These are phyloP conservation scores for Calonectria pseudoreteaudii DNA, from an alignment of 2,329 filamentous ascomycete genomes.

Conservation along the genomic window DNA sequence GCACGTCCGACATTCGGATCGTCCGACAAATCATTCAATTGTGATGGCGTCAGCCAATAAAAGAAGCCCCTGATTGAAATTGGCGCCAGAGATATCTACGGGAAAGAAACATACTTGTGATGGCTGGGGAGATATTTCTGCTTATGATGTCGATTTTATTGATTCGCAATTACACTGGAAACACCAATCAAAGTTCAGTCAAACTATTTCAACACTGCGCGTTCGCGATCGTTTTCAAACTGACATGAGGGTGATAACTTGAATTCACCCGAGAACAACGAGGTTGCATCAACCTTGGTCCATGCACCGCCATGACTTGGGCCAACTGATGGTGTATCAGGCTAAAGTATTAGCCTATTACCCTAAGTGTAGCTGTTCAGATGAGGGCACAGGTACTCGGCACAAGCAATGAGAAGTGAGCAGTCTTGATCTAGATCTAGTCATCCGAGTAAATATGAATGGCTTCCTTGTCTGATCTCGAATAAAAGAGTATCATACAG, in stretches of 20 bases:
- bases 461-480: no score
- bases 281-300: not conserved
- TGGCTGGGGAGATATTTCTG: not conserved
- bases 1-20: not conserved
- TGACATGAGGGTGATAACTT: not conserved
- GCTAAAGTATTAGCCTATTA: not conserved
- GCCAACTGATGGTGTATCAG: not conserved
- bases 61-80: not conserved
- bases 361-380: not conserved
- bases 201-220: not conserved
- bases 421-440: not conserved
- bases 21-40: not conserved
- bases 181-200: not conserved
- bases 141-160: accelerated
- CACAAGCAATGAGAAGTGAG: not conserved
- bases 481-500: not conserved
- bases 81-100: not conserved
- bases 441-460: not conserved
- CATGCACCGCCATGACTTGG: not conserved
- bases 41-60: not conserved
- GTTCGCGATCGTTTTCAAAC: not conserved
- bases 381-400: not conserved
- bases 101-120: not conserved
- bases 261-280: not conserved
- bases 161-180: not conserved